Base-by-base conservation (phyloP, 768 basidiomycete species). In the Mycena sanguinolenta region DNA sequence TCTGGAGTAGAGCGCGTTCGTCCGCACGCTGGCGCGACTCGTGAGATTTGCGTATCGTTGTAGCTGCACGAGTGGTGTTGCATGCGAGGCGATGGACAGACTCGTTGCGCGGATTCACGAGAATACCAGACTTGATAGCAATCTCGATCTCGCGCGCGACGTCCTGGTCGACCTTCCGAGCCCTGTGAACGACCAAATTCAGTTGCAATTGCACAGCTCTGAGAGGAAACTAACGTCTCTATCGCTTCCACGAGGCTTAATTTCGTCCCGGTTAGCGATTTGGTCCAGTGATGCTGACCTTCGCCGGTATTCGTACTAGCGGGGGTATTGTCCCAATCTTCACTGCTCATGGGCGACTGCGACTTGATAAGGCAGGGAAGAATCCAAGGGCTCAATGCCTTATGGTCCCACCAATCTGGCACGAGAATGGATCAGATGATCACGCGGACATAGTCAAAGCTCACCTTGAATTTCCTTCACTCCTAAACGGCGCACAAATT, bases 51-150 rank as follows among this genome's bases (percentile, higher is more conserved):
- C 64, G 64, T 0, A 58, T 36, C 2, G 64, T 49, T 0, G 63
- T 46, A 8, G 53, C 14, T 44, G 30, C 28, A 6, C 63, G 63
- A 3, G 63, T 57, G 28, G 54, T 34, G 21, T 57, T 65, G 1
- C 63, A 39, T 3, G 63, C 53, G 4, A 13, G n/a, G 32, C 64
- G 64, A 13, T 65, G 28, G 10, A 6, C 58, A 1, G 55, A 57
- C 30, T 73, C 73, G 44, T 67, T 70, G 17, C 46, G 69, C 17
- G 54, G 27, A 34, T 70, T 70, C 17, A 67, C 52, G 42, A 73
- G 69, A 25, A 73, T 53, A 17, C 73, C 73, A 3, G 69, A 58
- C 2, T 49, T 19, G 23, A 63, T 27, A 4, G 65, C 25, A 4
- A 52, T 66, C 25, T 60, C 63, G 13, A 73, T 61, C 25, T 73